Evolutionary conservation across 2,329 filamentous ascomycete species (phyloP).

Genomic region (Malbranchea cinnamomea): DNA sequence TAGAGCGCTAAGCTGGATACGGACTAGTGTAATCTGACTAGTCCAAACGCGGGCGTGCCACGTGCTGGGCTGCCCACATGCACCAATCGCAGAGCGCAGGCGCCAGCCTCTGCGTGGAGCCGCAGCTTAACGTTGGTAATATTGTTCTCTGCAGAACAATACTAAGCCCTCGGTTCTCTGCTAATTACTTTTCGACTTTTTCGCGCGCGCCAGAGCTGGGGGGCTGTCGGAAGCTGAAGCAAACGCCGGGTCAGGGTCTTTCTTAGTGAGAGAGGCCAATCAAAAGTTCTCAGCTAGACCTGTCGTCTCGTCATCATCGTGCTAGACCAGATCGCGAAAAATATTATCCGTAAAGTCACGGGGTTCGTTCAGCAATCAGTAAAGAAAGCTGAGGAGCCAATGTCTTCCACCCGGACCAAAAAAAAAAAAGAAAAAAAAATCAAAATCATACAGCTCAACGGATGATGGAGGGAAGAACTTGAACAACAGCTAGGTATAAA

Average conservation of each 20-base stretch:
- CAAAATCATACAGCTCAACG: not conserved
- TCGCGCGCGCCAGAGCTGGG: no score
- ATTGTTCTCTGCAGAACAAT: conserved; percentile 13
- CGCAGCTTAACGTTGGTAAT: conserved; percentile 5
- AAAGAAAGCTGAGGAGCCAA: not conserved
- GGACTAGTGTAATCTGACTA: no score
- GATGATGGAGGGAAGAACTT: conserved; percentile 1
- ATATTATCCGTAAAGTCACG: no score
- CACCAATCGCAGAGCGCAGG: not conserved
- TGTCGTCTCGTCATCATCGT: no score
- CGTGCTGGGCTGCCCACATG: not conserved
- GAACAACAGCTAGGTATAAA: conserved; percentile 44
- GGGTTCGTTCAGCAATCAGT: no score
- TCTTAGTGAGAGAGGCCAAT: no score
- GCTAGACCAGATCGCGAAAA: no score
- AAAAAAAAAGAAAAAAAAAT: conserved; percentile 1
- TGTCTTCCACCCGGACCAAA: not conserved
- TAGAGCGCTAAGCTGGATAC: not conserved
- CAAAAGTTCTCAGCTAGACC: no score
- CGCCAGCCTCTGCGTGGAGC: not conserved
- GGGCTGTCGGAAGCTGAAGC: no score
- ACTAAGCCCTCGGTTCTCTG: conserved; percentile 5
- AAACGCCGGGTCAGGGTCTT: no score
- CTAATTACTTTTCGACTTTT: no score
- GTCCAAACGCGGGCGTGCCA: not conserved